A percentile compares a stretch with the other conserved stretches of the same genome.
These are phyloP conservation scores for Schizochytrium sp. DNA, from an alignment of 108 stramenopile species.

Conservation along the genomic window DNA sequence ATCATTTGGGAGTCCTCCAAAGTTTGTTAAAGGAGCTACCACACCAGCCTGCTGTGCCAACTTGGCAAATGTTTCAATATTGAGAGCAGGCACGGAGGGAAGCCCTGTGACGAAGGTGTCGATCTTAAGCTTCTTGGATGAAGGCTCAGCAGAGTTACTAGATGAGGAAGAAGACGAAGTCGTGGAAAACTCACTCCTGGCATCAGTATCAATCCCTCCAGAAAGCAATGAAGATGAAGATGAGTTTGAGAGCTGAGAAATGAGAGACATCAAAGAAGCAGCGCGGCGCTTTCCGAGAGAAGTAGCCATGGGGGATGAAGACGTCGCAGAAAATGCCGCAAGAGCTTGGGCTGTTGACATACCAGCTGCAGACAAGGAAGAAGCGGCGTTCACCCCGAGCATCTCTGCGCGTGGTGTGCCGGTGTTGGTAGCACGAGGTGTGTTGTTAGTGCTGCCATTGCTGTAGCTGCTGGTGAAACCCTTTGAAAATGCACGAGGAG, in stretches of 20 bases:
- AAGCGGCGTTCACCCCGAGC: not conserved
- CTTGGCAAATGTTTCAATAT: not conserved
- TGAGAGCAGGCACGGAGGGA: not conserved
- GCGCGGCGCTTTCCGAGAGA: not conserved
- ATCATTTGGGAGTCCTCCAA: not conserved
- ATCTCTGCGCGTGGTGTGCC: not conserved
- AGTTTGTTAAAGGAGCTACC: no score
- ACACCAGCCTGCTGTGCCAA: not conserved
- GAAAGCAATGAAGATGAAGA: no score
- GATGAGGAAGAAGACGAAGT: not conserved
- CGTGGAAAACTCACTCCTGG: not conserved
- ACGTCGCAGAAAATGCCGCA: not conserved
- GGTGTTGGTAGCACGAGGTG: no score
- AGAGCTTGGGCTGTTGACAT: not conserved
- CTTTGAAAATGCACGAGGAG: conserved; percentile 24
- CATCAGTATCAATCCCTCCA: no score
- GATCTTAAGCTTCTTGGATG: not conserved
- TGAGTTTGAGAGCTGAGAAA: not conserved
- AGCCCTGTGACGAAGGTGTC: not conserved
- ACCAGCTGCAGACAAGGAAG: not conserved
- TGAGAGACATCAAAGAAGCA: not conserved
- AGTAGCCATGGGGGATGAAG: not conserved
- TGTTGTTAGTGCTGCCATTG: no score
- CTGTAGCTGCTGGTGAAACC: not conserved
- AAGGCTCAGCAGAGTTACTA: not conserved